These are phyloP conservation scores for Pestalotiopsis sp. DNA, from an alignment of 2,329 filamentous ascomycete genomes.

Conservation along the genomic window DNA sequence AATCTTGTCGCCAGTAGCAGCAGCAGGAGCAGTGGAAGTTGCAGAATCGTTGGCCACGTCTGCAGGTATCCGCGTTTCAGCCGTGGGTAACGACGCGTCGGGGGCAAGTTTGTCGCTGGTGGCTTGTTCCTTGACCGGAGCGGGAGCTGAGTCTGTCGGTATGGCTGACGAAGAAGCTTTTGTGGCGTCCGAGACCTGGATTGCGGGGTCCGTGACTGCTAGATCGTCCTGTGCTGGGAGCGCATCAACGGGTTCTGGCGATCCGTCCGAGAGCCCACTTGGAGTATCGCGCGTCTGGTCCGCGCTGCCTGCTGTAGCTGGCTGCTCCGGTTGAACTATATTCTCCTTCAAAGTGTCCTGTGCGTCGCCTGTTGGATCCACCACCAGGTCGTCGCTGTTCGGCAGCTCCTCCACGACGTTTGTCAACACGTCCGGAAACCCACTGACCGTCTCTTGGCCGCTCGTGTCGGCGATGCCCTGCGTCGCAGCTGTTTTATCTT, in stretches of 20 bases:
- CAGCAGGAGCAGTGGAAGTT: neutral
- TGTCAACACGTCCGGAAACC: slow-evolving; percentile 1
- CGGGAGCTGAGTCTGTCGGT: neutral
- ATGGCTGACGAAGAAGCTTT: slow-evolving; percentile 7
- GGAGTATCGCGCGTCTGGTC: neutral
- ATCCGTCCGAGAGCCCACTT: neutral
- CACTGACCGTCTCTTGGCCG: neutral
- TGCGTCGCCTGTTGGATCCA: neutral
- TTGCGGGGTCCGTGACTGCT: slow-evolving; percentile 18
- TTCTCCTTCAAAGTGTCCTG: neutral
- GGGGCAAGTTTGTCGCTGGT: neutral
- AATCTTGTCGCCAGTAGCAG: neutral
- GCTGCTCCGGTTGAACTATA: neutral
- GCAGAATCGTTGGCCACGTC: neutral
- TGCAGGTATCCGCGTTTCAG: neutral
- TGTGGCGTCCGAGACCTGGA: slow-evolving; percentile 19
- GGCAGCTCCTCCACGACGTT: slow-evolving; percentile 18
- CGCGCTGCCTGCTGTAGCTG: neutral
- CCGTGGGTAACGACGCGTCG: neutral
- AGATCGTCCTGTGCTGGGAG: slow-evolving; percentile 23
- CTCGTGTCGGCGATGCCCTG: neutral
- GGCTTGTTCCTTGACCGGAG: neutral
- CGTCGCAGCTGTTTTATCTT: neutral
- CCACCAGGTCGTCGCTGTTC: slow-evolving; percentile 3
- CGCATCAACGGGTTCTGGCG: slow-evolving; percentile 15